Evolutionary conservation across 2,329 filamentous ascomycete genomes (phyloP).

Genomic region (Aspergillus ustus): DNA sequence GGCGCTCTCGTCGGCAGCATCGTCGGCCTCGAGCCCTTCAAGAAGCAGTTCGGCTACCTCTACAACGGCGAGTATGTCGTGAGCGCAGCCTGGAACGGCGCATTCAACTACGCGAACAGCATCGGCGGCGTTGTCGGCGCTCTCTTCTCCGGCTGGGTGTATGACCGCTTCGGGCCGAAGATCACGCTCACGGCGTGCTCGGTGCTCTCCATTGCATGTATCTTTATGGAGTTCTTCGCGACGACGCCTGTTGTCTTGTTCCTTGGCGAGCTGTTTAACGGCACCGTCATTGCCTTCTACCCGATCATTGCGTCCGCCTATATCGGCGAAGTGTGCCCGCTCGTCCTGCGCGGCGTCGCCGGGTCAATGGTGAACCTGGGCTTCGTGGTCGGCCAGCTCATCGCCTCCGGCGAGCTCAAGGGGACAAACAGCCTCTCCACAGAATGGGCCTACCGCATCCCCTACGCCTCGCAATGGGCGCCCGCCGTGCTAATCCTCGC

Average conservation of each 20-base stretch:
- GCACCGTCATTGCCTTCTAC: conserved; percentile 64
- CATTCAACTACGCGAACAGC: conserved; percentile 32
- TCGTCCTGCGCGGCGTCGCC: conserved; percentile 35
- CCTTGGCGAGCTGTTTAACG: conserved; percentile 65
- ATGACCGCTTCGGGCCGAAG: conserved; percentile 33
- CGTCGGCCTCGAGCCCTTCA: conserved; percentile 32
- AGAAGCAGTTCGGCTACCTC: conserved; percentile 31
- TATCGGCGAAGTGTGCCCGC: conserved; percentile 34
- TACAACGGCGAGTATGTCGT: conserved; percentile 29
- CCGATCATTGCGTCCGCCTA: conserved; percentile 57
- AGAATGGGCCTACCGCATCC: conserved; percentile 29
- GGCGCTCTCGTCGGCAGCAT: conserved; percentile 30
- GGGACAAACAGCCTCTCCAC: conserved; percentile 23
- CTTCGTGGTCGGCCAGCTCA: conserved; percentile 37
- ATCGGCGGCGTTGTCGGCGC: conserved; percentile 32
- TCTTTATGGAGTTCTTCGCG: conserved; percentile 68
- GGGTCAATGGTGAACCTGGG: conserved; percentile 35
- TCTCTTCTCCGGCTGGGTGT: conserved; percentile 27
- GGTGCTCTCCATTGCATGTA: conserved; percentile 48
- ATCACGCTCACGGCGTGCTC: conserved; percentile 31
- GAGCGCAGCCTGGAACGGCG: conserved; percentile 30
- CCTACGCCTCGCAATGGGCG: conserved; percentile 31
- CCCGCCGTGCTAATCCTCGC: conserved; percentile 27
- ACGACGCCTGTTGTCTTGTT: conserved; percentile 59
- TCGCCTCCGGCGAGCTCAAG: conserved; percentile 36